Percentiles rank a stretch among this genome's conserved stretches.
Conservation (phyloP, 345 rosid species). For the Reutealis trisperma region DNA sequence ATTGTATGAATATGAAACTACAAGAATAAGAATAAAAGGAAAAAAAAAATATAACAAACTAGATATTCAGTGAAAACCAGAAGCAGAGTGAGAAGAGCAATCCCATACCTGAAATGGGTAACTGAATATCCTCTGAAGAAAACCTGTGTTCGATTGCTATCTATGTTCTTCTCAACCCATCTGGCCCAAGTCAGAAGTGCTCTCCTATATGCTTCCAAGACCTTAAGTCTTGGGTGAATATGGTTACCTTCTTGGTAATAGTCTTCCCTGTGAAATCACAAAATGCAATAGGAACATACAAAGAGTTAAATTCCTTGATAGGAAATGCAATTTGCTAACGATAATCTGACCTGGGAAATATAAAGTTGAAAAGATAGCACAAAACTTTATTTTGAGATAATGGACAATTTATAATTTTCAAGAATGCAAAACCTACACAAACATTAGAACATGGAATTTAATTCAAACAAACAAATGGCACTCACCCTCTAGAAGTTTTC, state of each 20-base stretch:
- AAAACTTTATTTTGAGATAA: not conserved
- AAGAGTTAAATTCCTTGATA: conserved; percentile 1
- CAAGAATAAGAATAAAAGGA: not conserved
- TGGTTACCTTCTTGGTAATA: conserved; percentile 85
- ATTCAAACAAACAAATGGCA: not conserved
- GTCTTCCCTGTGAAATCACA: conserved; percentile 50
- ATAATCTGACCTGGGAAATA: not conserved
- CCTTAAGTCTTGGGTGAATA: conserved; percentile 74
- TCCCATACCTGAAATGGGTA: conserved; percentile 70
- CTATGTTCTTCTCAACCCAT: conserved; percentile 75
- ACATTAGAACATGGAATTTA: not conserved
- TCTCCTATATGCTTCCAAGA: conserved; percentile 71
- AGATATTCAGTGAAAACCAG: not conserved
- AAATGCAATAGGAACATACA: not conserved
- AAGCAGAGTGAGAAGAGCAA: not conserved
- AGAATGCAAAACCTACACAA: not conserved
- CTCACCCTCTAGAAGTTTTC: conserved; percentile 86
- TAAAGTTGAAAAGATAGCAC: not conserved
- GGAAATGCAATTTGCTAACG: not conserved
- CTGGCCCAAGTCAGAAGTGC: conserved; percentile 85
- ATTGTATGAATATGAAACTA: not conserved
- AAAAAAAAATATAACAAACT: not conserved
- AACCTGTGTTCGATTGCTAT: conserved; percentile 51
- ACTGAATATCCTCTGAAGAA: conserved; percentile 83
- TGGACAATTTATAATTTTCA: not conserved